Conservation (phyloP, 192 early-diverging fungal species). For the Dissophora ornata region DNA sequence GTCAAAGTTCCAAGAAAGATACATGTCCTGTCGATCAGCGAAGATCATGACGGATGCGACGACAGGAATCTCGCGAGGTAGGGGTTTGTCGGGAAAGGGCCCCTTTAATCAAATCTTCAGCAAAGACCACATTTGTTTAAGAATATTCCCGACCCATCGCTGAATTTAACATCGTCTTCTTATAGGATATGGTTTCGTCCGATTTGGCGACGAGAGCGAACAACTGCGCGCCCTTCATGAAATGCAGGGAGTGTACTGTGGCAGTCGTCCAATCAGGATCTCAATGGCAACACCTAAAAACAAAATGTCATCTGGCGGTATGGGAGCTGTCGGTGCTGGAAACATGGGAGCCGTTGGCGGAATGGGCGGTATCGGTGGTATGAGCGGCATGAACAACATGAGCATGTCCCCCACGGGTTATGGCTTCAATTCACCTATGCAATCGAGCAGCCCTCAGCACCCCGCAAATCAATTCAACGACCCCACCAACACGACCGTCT, state of each 20-base stretch:
- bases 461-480: slow-evolving; percentile 67
- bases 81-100: no score
- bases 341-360: slow-evolving; percentile 15
- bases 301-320: slow-evolving; percentile 33
- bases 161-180: background rate
- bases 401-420: slow-evolving; percentile 31
- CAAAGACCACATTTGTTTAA: background rate
- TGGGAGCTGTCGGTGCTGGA: slow-evolving; percentile 60
- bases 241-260: slow-evolving; percentile 88
- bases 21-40: slow-evolving; percentile 87
- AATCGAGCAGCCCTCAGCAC: slow-evolving; percentile 50
- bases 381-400: slow-evolving; percentile 39
- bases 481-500: slow-evolving; percentile 96
- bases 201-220: slow-evolving; percentile 90
- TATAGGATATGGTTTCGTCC: slow-evolving; percentile 92
- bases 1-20: slow-evolving; percentile 86
- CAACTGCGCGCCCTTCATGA: slow-evolving; percentile 88
- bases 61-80: slow-evolving; percentile 81
- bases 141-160: no score
- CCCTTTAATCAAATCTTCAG: no score
- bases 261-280: slow-evolving; percentile 90
- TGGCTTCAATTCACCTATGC: slow-evolving; percentile 48
- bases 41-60: slow-evolving; percentile 93
- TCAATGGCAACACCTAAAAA: slow-evolving; percentile 92
- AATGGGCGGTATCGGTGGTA: slow-evolving; percentile 15